Evolutionary conservation across 164 flowering plant species (phyloP), one percentile per base, ranked within the genome.

Genomic region (Umbellularia californica): DNA sequence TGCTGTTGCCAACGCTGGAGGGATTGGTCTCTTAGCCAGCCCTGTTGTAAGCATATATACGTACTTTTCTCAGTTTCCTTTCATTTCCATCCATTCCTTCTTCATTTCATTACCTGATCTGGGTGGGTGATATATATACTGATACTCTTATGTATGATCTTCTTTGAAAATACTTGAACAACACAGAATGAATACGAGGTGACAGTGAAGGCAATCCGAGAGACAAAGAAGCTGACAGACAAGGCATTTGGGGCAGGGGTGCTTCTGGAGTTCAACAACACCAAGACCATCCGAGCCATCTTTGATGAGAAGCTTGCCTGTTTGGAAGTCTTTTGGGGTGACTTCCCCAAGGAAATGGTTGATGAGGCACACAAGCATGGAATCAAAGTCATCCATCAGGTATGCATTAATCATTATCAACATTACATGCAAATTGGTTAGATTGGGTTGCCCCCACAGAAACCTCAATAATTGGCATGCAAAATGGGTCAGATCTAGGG

Each of bases 361-460:
- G 83, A 81, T 69, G 79, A 81, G 50, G 84, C 81, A 12, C 84
- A 81, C 72, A 79, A 81, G 58, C 79, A 74, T 35, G 84, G 84
- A 19, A 64, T 79, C 74, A 82, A 82, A 62, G 77, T 77, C 27
- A 70, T 82, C 35, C 81, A 82, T 47, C 84, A 82, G 79, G 81
- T 27, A 3, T 22, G 19, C 60, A 41, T 41, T 41, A 1, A 41
- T 41, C 47, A 41, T 9, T 9, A 9, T 41, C 47, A 41, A 7
- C 47, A 9, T 41, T 41, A 41, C 47, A 0, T 41, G 11, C 47
- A 41, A 41, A 35, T 35, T 10, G 47, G 11, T 41, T 9, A 11
- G 47, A 41, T 41, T 41, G 47, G 11, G 2, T 41, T 41, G 47
- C 47, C 47, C 47, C 47, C 11, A 9, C 2, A 41, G 9, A 41